Conservation (phyloP, 2,329 filamentous ascomycete species). For the Cadophora malorum region DNA sequence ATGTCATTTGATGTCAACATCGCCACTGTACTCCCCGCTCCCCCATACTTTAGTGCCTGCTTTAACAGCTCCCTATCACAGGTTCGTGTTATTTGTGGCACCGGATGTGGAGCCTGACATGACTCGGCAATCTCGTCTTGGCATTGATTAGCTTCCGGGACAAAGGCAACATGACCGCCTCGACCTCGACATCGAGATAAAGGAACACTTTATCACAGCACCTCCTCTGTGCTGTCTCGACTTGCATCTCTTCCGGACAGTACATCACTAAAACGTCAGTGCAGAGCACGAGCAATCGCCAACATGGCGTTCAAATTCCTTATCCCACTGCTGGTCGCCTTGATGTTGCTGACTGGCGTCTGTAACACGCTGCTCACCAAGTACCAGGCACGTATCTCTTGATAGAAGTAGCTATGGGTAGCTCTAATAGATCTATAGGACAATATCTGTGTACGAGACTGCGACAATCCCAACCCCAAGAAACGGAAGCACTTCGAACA, state of each 20-base stretch:
- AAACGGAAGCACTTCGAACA: constrained; percentile 84
- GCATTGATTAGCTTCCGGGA: constrained; percentile 4
- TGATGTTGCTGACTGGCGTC: constrained; percentile 96
- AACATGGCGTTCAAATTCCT: constrained; percentile 73
- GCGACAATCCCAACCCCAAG: constrained; percentile 70
- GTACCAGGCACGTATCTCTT: constrained; percentile 71
- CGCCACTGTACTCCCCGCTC: background rate
- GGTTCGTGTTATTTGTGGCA: constrained; percentile 15
- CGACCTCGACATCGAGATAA: constrained; percentile 17
- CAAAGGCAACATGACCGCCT: constrained; percentile 15
- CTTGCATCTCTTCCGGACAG: background rate
- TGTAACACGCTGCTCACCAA: constrained; percentile 98
- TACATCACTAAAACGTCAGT: too few species aligned
- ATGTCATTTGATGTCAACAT: background rate
- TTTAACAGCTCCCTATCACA: background rate
- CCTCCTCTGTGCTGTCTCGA: constrained; percentile 1
- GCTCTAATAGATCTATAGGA: constrained; percentile 61
- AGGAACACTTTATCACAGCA: constrained; percentile 11
- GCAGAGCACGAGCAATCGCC: constrained; percentile 17
- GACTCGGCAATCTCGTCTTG: constrained; percentile 12
- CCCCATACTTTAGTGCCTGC: constrained; percentile 8
- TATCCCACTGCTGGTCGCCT: constrained; percentile 85
- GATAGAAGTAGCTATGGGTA: background rate
- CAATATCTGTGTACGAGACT: constrained; percentile 95
- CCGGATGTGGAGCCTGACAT: constrained; percentile 16